Base-by-base conservation (phyloP, 2,329 filamentous ascomycete species). In the Colletotrichum liriopes region DNA sequence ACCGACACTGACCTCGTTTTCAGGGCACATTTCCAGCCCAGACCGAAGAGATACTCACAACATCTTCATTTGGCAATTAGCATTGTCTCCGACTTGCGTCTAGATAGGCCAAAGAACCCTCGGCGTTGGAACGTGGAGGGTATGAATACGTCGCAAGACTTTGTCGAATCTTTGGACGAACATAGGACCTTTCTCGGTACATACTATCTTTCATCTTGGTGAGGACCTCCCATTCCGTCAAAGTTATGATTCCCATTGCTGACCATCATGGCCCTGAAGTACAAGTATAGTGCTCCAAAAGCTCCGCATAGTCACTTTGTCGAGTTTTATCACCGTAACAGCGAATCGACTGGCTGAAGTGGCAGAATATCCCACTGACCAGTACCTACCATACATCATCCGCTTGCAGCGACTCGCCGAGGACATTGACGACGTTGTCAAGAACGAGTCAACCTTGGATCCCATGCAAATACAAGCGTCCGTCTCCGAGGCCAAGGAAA, bases 171-270 rank as follows among this genome's bases (percentile, higher is more conserved):
- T 61, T 74, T 0, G 1, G 78, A 81, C 32, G 79, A 81, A 62
- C 75, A 76, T 69, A 74, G 80, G 65, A 79, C 80, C 0, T 39
- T 81, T 5, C 74, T 78, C 0, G 80, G 80, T 5, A 77, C 77
- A 3, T 81, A 80, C 41, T 81, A 80, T 52, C 73, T 81, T 11
- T 76, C 79, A 1, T 81, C 80, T 0, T 78, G 79, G 79, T 81
- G 73, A 55, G 65, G 43, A 14, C 11, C 43, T 14, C 2, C 29
- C 6, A 39, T n/a, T 11, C 32, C n/a, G 4, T 11, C 29, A 16
- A 1, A 18, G 26, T 29, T 37, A 26, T 14, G 8, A 0, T 12
- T 8, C 2, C 9, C 2, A 9, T 47, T 5, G 9, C 64, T 56
- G 58, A 65, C n/a, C 55, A 32, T 63, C 60, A 20, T 12, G 14